These are phyloP conservation scores for Aspergillus aculeatus DNA, from an alignment of 2,329 filamentous ascomycete genomes.

Conservation along the genomic window DNA sequence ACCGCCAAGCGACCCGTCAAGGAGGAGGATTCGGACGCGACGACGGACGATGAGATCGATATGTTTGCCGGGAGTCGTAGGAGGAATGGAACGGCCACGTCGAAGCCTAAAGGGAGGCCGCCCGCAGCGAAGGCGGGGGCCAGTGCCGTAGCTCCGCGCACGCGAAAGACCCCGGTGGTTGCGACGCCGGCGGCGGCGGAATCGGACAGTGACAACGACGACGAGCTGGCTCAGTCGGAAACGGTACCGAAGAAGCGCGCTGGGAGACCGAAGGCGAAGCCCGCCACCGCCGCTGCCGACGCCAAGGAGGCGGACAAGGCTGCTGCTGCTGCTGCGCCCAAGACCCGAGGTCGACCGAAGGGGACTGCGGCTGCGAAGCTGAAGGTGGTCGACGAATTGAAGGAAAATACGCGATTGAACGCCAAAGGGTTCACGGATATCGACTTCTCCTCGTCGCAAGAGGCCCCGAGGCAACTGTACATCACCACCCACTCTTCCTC, in stretches of 20 bases:
- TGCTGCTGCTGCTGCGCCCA: slow-evolving; percentile 18
- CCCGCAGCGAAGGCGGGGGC: slow-evolving; percentile 9
- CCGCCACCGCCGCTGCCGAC: slow-evolving; percentile 6
- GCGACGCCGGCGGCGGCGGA: slow-evolving; percentile 5
- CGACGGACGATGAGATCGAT: slow-evolving; percentile 29
- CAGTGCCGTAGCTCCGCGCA: slow-evolving; percentile 7
- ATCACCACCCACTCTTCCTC: slow-evolving; percentile 31
- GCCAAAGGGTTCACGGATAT: slow-evolving; percentile 5
- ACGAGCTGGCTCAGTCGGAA: slow-evolving; percentile 26
- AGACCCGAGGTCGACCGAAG: slow-evolving; percentile 33
- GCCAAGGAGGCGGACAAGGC: slow-evolving; percentile 9
- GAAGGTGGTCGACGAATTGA: slow-evolving; percentile 11
- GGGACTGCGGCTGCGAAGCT: slow-evolving; percentile 18
- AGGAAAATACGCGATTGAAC: slow-evolving; percentile 17
- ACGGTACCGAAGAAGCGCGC: slow-evolving; percentile 22
- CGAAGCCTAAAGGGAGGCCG: slow-evolving; percentile 15
- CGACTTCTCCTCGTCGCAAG: slow-evolving; percentile 12
- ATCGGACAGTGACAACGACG: slow-evolving; percentile 22
- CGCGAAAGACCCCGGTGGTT: slow-evolving; percentile 8
- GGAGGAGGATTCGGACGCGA: slow-evolving; percentile 18
- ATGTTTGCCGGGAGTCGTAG: slow-evolving; percentile 9
- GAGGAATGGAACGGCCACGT: not conserved
- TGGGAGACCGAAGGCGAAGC: slow-evolving; percentile 19
- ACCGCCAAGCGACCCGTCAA: slow-evolving; percentile 5
- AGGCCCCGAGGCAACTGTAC: slow-evolving; percentile 23